Evolutionary conservation across 176 grass and related monocot species (phyloP), one percentile per base, ranked within the genome.

Genomic region (Thinopyrum elongatum): DNA sequence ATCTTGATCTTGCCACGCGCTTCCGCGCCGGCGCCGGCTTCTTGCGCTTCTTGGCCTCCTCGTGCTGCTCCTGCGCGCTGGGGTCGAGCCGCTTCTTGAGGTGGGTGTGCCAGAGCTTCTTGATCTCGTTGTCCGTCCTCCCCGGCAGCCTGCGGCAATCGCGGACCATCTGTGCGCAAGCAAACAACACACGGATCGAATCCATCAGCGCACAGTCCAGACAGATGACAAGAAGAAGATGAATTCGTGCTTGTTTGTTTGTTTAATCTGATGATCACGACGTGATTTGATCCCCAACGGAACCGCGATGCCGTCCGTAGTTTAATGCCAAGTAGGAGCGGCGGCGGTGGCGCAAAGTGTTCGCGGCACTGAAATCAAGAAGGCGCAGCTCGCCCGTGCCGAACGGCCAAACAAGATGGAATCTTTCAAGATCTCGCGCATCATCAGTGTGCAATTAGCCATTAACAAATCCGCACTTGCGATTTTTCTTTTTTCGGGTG

Each of bases 51-150:
- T 79, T 85, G 44, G 39, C 22, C 22, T 51, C 41, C 25, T 79
- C 60, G 44, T 75, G 71, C 62, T 65, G 68, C 38, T 41, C 80
- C 79, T 67, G 65, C 67, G 25, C 42, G 58, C 74, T 58, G 5
- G 78, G 70, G 34, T 58, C 79, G 16, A 97, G 86, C 38, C 92
- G 79, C 88, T 97, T 97, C 88, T 97, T 97, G 80, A 97, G 87
- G 74, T 94, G 90, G 29, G 95, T 97, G 88, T 97, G 95, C 95
- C 95, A 97, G 22, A 94, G 90, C 83, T 97, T 97, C 86, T 97
- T 97, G 83, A 97, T 97, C 87, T 97, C 95, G 77, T 97, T 97
- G 86, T 97, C 95, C 44, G 95, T 97, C 85, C 95, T 75, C 17
- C 90, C 90, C 16, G 95, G 92, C 30, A 97, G 76, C 78, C 83